Evolutionary conservation across 2,329 filamentous ascomycete genomes (phyloP).

Genomic region (Didymella pomorum): DNA sequence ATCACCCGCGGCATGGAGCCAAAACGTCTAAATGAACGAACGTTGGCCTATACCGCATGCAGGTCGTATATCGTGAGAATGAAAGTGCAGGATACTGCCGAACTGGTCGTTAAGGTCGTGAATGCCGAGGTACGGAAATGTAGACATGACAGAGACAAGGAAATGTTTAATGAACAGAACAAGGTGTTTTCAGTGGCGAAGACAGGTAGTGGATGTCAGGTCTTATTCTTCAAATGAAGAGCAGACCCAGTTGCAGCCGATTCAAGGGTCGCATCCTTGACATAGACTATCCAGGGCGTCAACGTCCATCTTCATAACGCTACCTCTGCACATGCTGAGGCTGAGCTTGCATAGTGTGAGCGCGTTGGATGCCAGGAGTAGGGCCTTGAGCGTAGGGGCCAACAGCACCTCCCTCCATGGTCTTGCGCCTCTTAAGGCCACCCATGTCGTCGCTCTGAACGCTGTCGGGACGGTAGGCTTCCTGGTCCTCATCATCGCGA

Average conservation of each 20-base stretch:
- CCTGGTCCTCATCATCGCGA: slow-evolving; percentile 70
- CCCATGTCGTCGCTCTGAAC: slow-evolving; percentile 66
- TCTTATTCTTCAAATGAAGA: background rate
- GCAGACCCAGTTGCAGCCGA: slow-evolving; percentile 41
- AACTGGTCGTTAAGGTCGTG: slow-evolving; percentile 47
- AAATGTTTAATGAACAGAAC: slow-evolving; percentile 43
- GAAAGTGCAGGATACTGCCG: slow-evolving; percentile 40
- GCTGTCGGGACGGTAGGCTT: slow-evolving; percentile 70
- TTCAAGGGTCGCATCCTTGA: slow-evolving; percentile 33
- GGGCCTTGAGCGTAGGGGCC: slow-evolving; percentile 45
- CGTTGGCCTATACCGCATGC: slow-evolving; percentile 47
- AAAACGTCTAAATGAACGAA: slow-evolving; percentile 33
- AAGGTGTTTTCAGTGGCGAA: slow-evolving; percentile 32
- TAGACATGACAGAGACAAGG: slow-evolving; percentile 42
- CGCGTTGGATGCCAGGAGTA: slow-evolving; percentile 43
- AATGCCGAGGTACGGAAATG: slow-evolving; percentile 45
- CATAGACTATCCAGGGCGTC: slow-evolving; percentile 33
- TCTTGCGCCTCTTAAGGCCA: slow-evolving; percentile 80
- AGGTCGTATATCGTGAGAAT: slow-evolving; percentile 49
- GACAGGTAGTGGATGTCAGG: slow-evolving; percentile 20
- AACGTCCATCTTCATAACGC: slow-evolving; percentile 16
- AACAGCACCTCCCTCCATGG: slow-evolving; percentile 61
- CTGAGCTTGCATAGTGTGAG: slow-evolving; percentile 42
- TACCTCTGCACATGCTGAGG: slow-evolving; percentile 19
- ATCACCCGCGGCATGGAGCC: slow-evolving; percentile 43